phyloP scores from a whole-genome alignment of 106 monocot species.

The Platanthera guangdongensis region DNA sequence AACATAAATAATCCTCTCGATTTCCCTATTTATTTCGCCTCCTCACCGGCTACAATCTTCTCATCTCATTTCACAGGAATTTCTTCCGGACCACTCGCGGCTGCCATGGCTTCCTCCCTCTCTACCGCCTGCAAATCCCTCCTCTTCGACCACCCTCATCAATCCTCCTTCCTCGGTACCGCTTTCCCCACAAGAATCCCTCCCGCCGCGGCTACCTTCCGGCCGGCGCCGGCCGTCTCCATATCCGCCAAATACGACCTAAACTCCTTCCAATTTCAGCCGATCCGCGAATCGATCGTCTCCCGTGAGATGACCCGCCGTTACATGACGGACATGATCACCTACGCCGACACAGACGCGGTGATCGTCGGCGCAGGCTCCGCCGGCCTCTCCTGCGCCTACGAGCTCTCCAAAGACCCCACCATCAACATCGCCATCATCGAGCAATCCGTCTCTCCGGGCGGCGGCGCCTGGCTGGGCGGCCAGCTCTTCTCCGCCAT shows the following conservation, averaged over 20 bases:
- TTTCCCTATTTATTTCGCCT: neutral
- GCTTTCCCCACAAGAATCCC: conserved; percentile 9
- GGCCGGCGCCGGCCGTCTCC: conserved; percentile 8
- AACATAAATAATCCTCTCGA: no score
- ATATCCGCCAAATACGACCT: conserved; percentile 42
- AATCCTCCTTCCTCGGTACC: neutral
- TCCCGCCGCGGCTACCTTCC: neutral
- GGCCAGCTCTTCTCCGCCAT: conserved; percentile 99
- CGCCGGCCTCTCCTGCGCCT: conserved; percentile 88
- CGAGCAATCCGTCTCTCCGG: conserved; percentile 95
- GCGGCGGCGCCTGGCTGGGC: conserved; percentile 96
- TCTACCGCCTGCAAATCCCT: neutral
- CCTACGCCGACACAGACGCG: conserved; percentile 91
- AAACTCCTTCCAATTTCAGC: conserved; percentile 56
- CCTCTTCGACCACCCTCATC: neutral
- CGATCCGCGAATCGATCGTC: conserved; percentile 91
- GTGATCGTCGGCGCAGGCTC: conserved; percentile 85
- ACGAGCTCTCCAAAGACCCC: conserved; percentile 86
- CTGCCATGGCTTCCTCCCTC: neutral
- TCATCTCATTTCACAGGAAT: neutral
- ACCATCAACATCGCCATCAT: conserved; percentile 61
- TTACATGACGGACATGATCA: conserved; percentile 99
- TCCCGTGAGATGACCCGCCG: conserved; percentile 91
- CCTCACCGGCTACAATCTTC: neutral
- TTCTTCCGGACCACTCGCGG: neutral